A percentile compares a stretch with the other conserved stretches of the same genome.
Conservation (phyloP, 108 stramenopile genomes). For the Parietichytrium sp. region DNA sequence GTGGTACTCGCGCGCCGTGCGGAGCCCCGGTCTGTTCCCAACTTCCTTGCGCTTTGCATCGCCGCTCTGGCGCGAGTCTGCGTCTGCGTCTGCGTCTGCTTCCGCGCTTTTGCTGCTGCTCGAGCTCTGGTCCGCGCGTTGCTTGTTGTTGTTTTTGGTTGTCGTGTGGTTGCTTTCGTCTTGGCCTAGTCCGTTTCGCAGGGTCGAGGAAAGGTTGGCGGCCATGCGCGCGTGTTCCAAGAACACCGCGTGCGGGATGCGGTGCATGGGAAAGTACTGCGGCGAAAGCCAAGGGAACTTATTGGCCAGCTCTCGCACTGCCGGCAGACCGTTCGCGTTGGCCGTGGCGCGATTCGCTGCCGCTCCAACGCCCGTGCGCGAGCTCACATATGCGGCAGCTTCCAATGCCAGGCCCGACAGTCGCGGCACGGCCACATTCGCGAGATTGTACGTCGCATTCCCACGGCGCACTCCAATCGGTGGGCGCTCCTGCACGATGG, state of each 20-base stretch:
- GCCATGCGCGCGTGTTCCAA: conserved; percentile 29
- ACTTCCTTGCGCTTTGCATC: too few relatives aligned
- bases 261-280: conserved; percentile 56
- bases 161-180: not conserved
- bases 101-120: too few relatives aligned
- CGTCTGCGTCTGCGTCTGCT: too few relatives aligned
- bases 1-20: conserved; percentile 48
- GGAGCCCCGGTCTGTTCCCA: not conserved
- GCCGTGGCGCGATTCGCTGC: conserved; percentile 13
- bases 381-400: not conserved
- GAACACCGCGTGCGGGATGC: conserved; percentile 45
- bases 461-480: too few relatives aligned
- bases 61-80: too few relatives aligned
- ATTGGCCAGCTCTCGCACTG: conserved; percentile 41
- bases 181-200: not conserved
- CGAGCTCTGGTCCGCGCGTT: too few relatives aligned
- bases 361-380: conserved; percentile 31
- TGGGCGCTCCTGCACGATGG: too few relatives aligned
- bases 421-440: not conserved
- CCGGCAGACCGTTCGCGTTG: conserved; percentile 35
- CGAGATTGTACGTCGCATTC: conserved; percentile 37
- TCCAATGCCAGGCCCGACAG: conserved; percentile 10
- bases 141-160: too few relatives aligned
- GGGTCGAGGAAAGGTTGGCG: conserved; percentile 18
- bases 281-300: conserved; percentile 39